Evolutionary conservation across 768 basidiomycete genomes (phyloP), one percentile per base, ranked within the genome.

Genomic region (Tricholoma sp.): DNA sequence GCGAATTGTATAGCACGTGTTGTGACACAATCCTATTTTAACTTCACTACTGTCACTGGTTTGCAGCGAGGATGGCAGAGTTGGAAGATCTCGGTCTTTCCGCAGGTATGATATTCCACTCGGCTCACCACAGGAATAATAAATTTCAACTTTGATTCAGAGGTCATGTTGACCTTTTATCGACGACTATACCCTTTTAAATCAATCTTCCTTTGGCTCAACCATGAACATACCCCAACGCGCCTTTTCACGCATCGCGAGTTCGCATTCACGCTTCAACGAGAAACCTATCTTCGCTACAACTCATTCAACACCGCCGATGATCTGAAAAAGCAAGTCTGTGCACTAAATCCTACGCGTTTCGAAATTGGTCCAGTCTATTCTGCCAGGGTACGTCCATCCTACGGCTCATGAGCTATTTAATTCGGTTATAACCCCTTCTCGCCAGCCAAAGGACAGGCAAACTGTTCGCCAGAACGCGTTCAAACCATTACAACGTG

Each of bases 361-460:
- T 99, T 98, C 63, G 97, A 99, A 72, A 95, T 99, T 51, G 97
- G 97, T 1, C 93, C 97, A 0, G 82, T 97, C 32, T 99, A 98
- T 71, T 87, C 84, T 54, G 88, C 85, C 4, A 78, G 86, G 69
- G 94, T 95, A 65, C 58, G 89, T 80, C n/a, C 27, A 19, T 5
- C 5, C 11, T 22, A 18, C 46, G 7, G 12, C 50, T 9, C n/a
- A n/a, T 39, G n/a, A 11, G 14, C 18, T 16, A 14, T 29, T 16
- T 18, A 32, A 47, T 24, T 50, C 24, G 12, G 31, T 57, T 55
- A 3, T 16, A 16, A 22, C 16, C 27, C 43, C 21, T 57, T 31
- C 54, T 24, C n/a, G 10, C 18, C 67, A 97, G 93, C 96, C 96
- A 2, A 79, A 84, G 65, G 96, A 98, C 76, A 89, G 83, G 68